Percentiles rank a stretch among this genome's conserved stretches.
phyloP scores from a whole-genome alignment of 306 rosid genomes.

The Nissolia schottii region DNA sequence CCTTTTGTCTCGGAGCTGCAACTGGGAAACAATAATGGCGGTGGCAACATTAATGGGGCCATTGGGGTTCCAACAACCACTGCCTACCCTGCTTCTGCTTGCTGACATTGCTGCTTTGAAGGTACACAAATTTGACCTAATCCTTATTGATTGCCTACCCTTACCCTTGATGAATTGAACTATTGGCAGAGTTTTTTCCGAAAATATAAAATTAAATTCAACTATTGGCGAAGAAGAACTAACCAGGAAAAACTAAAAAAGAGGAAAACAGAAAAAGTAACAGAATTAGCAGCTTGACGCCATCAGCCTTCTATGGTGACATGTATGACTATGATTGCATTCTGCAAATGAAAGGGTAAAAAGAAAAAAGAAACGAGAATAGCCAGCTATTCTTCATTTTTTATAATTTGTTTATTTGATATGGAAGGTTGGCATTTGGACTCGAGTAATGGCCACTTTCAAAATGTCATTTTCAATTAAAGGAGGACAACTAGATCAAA shows the following conservation, averaged over 20 bases:
- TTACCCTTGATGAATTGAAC: no score
- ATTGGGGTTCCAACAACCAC: constrained; percentile 35
- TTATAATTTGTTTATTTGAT: background rate
- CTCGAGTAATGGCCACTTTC: background rate
- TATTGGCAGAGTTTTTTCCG: no score
- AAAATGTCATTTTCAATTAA: constrained; percentile 20
- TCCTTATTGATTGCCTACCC: background rate
- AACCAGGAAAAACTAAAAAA: background rate
- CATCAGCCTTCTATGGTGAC: background rate
- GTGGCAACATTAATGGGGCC: constrained; percentile 40
- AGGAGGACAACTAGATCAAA: constrained; percentile 12
- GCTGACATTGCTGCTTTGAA: constrained; percentile 28
- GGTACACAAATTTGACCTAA: constrained; percentile 20
- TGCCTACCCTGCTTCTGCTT: constrained; percentile 48
- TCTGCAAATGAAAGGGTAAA: no score
- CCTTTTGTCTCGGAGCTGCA: constrained; percentile 51
- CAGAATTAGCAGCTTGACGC: background rate
- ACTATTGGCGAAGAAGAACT: background rate
- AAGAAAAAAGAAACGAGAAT: background rate
- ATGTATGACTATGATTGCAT: background rate
- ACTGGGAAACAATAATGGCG: constrained; percentile 46
- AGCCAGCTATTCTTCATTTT: background rate
- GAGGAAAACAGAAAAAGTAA: background rate
- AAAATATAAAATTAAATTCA: no score
- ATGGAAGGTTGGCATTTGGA: background rate